Conservation (phyloP, 2,329 filamentous ascomycete species). For the Paracamarosporium sp. region DNA sequence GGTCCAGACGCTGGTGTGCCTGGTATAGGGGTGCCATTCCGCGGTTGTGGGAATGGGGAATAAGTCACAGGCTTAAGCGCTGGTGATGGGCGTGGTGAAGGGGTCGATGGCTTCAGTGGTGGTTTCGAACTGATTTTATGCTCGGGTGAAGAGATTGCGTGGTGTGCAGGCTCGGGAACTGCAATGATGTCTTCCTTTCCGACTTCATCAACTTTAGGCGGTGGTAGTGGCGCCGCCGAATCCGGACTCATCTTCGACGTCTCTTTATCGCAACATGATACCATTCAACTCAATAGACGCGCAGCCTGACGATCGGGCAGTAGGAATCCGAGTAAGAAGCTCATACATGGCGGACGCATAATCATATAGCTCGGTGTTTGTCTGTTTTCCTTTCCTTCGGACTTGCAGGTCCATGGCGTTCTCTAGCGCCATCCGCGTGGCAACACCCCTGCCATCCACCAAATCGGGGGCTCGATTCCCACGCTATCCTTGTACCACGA, state of each 20-base stretch:
- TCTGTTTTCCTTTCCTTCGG: neutral
- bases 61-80: neutral
- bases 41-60: slow-evolving; percentile 5
- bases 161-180: neutral
- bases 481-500: slow-evolving; percentile 6
- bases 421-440: slow-evolving; percentile 7
- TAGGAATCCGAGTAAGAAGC: neutral
- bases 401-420: slow-evolving; percentile 2
- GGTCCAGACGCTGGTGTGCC: neutral
- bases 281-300: slow-evolving; percentile 1
- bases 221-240: neutral
- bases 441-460: neutral
- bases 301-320: neutral
- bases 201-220: neutral
- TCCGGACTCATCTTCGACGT: neutral
- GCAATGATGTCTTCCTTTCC: neutral
- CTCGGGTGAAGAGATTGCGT: neutral
- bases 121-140: neutral
- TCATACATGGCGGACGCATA: slow-evolving; percentile 3
- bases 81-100: neutral
- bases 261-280: slow-evolving; percentile 3
- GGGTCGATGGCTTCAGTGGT: neutral
- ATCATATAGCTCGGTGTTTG: slow-evolving; percentile 6
- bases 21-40: neutral
- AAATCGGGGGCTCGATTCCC: slow-evolving; percentile 3